phyloP scores from a whole-genome alignment of 75 land plant genomes.

The Pinus albicaulis region DNA sequence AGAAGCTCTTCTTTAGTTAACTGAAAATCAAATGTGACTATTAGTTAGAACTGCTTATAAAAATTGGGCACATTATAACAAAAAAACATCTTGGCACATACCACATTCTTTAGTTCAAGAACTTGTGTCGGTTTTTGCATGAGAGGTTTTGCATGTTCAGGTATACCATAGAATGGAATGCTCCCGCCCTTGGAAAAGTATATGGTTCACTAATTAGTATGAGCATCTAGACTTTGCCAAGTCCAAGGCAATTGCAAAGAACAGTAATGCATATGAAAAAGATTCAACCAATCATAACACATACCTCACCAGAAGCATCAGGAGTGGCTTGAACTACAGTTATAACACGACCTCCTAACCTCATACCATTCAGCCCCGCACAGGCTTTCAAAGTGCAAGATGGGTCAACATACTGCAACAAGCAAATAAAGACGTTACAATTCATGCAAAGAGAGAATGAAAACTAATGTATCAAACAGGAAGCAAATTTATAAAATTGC shows the following conservation, averaged over 20 bases:
- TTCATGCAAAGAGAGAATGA: neutral
- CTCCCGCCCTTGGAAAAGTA: slow-evolving; percentile 29
- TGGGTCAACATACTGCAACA: slow-evolving; percentile 76
- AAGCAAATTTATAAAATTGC: slow-evolving; percentile 2
- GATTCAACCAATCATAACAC: neutral
- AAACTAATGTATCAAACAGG: neutral
- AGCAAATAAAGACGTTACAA: neutral
- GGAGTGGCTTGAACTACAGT: slow-evolving; percentile 78
- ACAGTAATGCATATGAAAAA: neutral
- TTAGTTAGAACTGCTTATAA: neutral
- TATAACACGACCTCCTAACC: slow-evolving; percentile 62
- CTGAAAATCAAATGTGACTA: slow-evolving; percentile 19
- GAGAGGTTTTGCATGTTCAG: slow-evolving; percentile 72
- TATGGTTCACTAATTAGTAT: neutral
- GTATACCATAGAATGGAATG: slow-evolving; percentile 63
- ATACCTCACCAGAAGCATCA: slow-evolving; percentile 43
- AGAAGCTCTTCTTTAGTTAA: slow-evolving; percentile 47
- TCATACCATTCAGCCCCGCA: slow-evolving; percentile 94
- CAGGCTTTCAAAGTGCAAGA: slow-evolving; percentile 79
- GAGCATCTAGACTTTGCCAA: neutral
- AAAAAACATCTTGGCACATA: slow-evolving; percentile 19
- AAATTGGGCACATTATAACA: neutral
- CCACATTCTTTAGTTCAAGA: slow-evolving; percentile 79
- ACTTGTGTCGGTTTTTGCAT: slow-evolving; percentile 69
- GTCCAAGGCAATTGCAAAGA: neutral